These are phyloP conservation scores for Apiospora aurea DNA, from an alignment of 2,329 filamentous ascomycete genomes.

Conservation along the genomic window DNA sequence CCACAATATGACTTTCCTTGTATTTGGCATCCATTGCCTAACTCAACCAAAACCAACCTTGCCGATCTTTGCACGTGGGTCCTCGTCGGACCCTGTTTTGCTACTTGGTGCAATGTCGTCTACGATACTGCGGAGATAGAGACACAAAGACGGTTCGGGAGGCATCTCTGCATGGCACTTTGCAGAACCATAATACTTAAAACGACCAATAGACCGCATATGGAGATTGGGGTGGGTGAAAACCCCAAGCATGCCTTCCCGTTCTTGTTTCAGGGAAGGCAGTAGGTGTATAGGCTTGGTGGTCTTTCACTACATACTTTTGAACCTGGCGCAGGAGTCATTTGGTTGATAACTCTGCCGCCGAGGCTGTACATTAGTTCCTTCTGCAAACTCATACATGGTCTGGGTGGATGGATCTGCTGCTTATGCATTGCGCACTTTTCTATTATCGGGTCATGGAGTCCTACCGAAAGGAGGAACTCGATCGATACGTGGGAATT, in stretches of 20 bases:
- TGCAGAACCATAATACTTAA: constrained; percentile 27
- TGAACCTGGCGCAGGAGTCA: constrained; percentile 34
- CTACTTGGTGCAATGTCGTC: constrained; percentile 22
- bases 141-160: constrained; percentile 22
- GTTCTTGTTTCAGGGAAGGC: constrained; percentile 23
- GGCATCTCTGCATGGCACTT: constrained; percentile 25
- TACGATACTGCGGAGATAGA: constrained; percentile 24
- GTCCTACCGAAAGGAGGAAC: constrained; percentile 16
- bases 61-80: constrained; percentile 26
- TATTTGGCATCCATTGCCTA: constrained; percentile 30
- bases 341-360: constrained; percentile 35
- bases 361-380: constrained; percentile 37
- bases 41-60: constrained; percentile 25
- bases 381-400: constrained; percentile 28
- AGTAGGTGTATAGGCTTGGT: constrained; percentile 30
- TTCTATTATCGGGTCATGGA: neutral
- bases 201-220: constrained; percentile 36
- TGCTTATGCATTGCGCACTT: constrained; percentile 23
- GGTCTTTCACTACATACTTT: constrained; percentile 33
- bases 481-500: neutral
- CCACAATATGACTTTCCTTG: constrained; percentile 34
- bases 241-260: constrained; percentile 29
- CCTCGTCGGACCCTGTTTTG: constrained; percentile 20
- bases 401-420: constrained; percentile 22
- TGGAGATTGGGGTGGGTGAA: constrained; percentile 27